phyloP scores from a whole-genome alignment of 2,329 filamentous ascomycete species.

The Westerdykella ornata region DNA sequence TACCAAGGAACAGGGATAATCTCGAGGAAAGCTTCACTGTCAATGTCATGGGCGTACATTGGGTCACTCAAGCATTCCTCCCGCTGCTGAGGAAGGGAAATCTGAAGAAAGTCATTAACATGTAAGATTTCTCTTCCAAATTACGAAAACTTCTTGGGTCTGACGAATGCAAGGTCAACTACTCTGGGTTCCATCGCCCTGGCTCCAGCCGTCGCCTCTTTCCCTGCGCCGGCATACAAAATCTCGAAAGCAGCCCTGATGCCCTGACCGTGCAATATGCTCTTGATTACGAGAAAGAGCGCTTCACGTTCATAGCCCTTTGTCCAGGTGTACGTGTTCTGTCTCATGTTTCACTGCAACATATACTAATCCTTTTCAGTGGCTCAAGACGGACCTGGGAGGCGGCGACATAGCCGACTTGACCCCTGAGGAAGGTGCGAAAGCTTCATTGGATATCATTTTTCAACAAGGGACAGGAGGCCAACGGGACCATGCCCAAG shows the following conservation, averaged over 20 bases:
- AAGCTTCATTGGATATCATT: slow-evolving; percentile 42
- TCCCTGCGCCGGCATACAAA: slow-evolving; percentile 37
- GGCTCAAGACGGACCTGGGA: slow-evolving; percentile 44
- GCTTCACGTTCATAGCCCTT: slow-evolving; percentile 41
- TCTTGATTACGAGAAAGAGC: slow-evolving; percentile 31
- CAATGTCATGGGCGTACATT: slow-evolving; percentile 1
- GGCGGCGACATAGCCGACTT: slow-evolving; percentile 37
- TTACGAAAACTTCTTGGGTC: too few species aligned
- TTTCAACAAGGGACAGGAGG: slow-evolving; percentile 11
- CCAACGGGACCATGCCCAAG: too few species aligned
- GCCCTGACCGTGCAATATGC: slow-evolving; percentile 45
- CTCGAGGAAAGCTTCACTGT: neutral
- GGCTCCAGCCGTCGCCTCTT: slow-evolving; percentile 12
- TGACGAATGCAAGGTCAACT: slow-evolving; percentile 31
- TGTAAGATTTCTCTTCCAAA: too few species aligned
- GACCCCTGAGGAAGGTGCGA: slow-evolving; percentile 35
- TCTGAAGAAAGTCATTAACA: too few species aligned
- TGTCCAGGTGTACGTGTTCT: slow-evolving; percentile 42
- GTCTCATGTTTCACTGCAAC: too few species aligned
- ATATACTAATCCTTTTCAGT: slow-evolving; percentile 25
- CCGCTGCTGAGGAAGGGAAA: neutral
- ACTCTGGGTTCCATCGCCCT: slow-evolving; percentile 40
- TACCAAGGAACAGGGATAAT: too few species aligned
- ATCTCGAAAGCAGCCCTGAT: slow-evolving; percentile 45
- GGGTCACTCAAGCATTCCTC: slow-evolving; percentile 1